A percentile compares a stretch with the other conserved stretches of the same genome.
These are phyloP conservation scores for Serendipita indica DNA, from an alignment of 768 basidiomycete genomes.

Conservation along the genomic window DNA sequence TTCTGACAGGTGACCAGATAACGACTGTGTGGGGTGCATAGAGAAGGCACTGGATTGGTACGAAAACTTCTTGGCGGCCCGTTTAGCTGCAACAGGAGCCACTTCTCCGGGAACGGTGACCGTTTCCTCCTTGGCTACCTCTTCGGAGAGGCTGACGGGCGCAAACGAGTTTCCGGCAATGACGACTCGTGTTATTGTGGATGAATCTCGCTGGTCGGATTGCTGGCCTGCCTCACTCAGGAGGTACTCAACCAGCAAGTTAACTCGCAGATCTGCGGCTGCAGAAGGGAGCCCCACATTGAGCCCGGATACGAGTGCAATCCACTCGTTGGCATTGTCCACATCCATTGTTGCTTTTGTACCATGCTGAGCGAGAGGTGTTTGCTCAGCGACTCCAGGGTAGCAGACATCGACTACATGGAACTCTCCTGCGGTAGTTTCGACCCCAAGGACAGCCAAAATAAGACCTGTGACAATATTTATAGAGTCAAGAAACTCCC, in stretches of 20 bases:
- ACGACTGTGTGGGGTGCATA: slow-evolving; percentile 52
- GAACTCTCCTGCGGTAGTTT: slow-evolving; percentile 80
- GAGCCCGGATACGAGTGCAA: slow-evolving; percentile 76
- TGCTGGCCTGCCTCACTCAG: slow-evolving; percentile 65
- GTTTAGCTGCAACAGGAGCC: neutral
- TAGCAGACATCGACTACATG: slow-evolving; percentile 83
- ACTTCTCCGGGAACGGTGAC: neutral
- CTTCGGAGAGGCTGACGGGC: slow-evolving; percentile 27
- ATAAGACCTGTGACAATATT: slow-evolving; percentile 83
- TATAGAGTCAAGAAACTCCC: slow-evolving; percentile 44
- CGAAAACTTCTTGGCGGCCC: slow-evolving; percentile 43
- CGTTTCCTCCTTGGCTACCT: slow-evolving; percentile 15
- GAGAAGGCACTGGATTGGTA: slow-evolving; percentile 55
- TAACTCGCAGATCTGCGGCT: slow-evolving; percentile 44
- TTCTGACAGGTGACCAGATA: slow-evolving; percentile 60
- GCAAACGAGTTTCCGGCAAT: slow-evolving; percentile 82
- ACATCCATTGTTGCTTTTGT: slow-evolving; percentile 45
- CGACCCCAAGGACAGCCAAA: slow-evolving; percentile 77
- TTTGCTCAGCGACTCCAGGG: slow-evolving; percentile 65
- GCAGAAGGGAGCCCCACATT: slow-evolving; percentile 55
- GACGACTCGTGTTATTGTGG: slow-evolving; percentile 69
- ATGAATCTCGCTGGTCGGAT: slow-evolving; percentile 46
- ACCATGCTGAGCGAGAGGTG: slow-evolving; percentile 18
- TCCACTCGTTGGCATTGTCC: slow-evolving; percentile 59
- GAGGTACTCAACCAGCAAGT: slow-evolving; percentile 83